Percentiles rank a stretch among this genome's conserved stretches.
Conservation (phyloP, 1,284 basidiomycete genomes). For the Cutaneotrichosporon sp. region DNA sequence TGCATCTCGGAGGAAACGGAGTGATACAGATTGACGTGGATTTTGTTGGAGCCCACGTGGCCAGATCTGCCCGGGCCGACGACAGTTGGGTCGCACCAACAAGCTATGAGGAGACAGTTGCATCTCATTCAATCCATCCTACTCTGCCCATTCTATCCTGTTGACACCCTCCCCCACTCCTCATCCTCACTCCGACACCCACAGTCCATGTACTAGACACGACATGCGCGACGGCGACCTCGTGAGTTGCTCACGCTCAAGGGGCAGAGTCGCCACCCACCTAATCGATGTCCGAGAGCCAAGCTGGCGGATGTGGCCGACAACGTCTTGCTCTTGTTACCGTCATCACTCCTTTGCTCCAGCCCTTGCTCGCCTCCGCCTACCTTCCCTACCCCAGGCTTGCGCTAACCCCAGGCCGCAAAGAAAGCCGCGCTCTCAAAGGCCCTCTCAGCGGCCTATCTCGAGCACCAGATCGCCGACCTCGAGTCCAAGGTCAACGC, state of each 20-base stretch:
- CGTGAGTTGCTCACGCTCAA: too few species aligned
- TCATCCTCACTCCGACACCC: background rate
- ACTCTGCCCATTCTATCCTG: too few species aligned
- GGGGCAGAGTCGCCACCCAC: too few species aligned
- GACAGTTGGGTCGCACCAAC: background rate
- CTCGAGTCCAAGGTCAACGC: conserved; percentile 46
- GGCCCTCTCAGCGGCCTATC: conserved; percentile 51
- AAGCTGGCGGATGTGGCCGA: too few species aligned
- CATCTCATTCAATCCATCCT: background rate
- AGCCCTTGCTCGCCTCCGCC: too few species aligned
- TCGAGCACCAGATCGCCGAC: conserved; percentile 52
- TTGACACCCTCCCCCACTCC: background rate
- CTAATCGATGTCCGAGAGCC: too few species aligned
- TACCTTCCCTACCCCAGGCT: background rate
- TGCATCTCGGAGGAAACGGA: conserved; percentile 1
- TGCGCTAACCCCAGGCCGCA: conserved; percentile 31
- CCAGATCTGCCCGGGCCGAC: background rate
- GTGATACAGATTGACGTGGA: background rate
- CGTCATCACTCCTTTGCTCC: too few species aligned
- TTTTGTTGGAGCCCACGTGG: background rate
- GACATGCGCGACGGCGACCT: conserved; percentile 19
- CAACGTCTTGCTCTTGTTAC: too few species aligned
- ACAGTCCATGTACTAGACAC: conserved; percentile 10
- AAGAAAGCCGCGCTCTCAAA: conserved; percentile 48
- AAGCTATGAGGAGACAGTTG: too few species aligned